Percentiles rank a stretch among this genome's conserved stretches.
These are phyloP conservation scores for Neonectria faginata DNA, from an alignment of 2,329 filamentous ascomycete genomes.

Conservation along the genomic window DNA sequence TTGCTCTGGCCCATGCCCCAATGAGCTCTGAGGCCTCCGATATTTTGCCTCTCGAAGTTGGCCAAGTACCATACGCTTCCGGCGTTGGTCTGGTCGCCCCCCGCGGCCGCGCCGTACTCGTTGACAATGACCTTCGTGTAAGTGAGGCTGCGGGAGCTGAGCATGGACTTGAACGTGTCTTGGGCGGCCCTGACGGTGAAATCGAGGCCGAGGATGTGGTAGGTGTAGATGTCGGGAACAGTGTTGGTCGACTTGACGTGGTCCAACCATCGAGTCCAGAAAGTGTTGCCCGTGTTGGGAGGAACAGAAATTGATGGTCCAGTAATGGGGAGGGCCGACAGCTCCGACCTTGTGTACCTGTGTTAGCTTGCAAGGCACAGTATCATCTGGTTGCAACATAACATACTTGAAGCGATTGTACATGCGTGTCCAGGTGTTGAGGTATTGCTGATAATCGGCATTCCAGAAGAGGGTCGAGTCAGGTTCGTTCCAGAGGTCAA, in stretches of 20 bases:
- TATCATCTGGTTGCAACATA: background rate
- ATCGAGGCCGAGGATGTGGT: constrained; percentile 3
- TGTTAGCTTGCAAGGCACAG: background rate
- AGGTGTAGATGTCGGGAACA: constrained; percentile 15
- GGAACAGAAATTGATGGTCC: constrained; percentile 10
- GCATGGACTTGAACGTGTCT: constrained; percentile 8
- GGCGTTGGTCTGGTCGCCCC: constrained; percentile 7
- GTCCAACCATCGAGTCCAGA: constrained; percentile 13
- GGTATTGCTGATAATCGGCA: constrained; percentile 11
- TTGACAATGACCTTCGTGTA: constrained; percentile 7
- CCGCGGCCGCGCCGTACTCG: constrained; percentile 3
- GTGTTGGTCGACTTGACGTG: constrained; percentile 8
- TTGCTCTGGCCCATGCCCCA: constrained; percentile 13
- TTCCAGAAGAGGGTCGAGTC: constrained; percentile 11
- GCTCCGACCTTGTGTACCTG: background rate
- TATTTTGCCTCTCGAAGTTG: background rate
- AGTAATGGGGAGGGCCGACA: background rate
- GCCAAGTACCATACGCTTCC: constrained; percentile 3
- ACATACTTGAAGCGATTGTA: constrained; percentile 4
- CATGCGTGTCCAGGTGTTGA: constrained; percentile 11
- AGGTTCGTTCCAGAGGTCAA: constrained; percentile 18
- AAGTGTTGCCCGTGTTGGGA: constrained; percentile 4
- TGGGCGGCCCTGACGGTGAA: constrained; percentile 5
- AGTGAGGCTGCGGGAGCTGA: background rate
- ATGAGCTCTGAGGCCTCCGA: constrained; percentile 5